A percentile compares a stretch with the other conserved stretches of the same genome.
Conservation (phyloP, 352 stramenopile species). For the Phytophthora capsici region DNA sequence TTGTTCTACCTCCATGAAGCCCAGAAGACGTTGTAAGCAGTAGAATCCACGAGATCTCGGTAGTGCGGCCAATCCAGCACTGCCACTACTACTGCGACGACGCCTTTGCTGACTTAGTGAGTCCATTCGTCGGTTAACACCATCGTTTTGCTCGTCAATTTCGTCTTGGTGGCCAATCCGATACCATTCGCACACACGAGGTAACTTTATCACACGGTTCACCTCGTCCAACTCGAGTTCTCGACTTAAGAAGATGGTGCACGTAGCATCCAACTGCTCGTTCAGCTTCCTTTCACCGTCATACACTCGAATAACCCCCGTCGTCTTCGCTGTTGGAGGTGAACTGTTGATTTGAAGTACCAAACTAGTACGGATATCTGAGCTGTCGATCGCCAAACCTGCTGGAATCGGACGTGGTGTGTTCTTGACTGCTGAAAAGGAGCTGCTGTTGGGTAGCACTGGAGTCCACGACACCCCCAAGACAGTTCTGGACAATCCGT, state of each 20-base stretch:
- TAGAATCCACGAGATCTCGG: conserved; percentile 60
- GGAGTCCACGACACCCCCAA: conserved; percentile 31
- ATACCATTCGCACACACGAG: conserved; percentile 71
- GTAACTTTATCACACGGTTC: conserved; percentile 57
- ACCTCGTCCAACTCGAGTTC: conserved; percentile 50
- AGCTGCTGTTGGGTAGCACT: conserved; percentile 46
- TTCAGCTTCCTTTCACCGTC: conserved; percentile 50
- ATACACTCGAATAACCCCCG: conserved; percentile 75
- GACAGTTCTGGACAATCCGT: conserved; percentile 27
- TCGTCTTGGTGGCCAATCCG: conserved; percentile 34
- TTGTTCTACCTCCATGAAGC: conserved; percentile 61
- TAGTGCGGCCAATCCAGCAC: conserved; percentile 22
- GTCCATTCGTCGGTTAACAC: conserved; percentile 22
- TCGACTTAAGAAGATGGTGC: conserved; percentile 47
- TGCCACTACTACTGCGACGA: conserved; percentile 24
- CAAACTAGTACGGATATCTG: conserved; percentile 86
- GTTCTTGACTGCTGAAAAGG: conserved; percentile 35
- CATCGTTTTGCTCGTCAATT: conserved; percentile 21
- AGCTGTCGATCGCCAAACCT: conserved; percentile 36
- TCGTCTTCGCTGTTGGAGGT: conserved; percentile 20
- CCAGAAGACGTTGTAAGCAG: conserved; percentile 70
- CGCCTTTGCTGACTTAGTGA: conserved; percentile 14
- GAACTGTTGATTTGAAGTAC: conserved; percentile 80
- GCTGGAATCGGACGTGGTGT: conserved; percentile 38
- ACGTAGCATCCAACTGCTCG: conserved; percentile 75